Base-by-base conservation (phyloP, 805 yeast species). In the Priceomyces medius region DNA sequence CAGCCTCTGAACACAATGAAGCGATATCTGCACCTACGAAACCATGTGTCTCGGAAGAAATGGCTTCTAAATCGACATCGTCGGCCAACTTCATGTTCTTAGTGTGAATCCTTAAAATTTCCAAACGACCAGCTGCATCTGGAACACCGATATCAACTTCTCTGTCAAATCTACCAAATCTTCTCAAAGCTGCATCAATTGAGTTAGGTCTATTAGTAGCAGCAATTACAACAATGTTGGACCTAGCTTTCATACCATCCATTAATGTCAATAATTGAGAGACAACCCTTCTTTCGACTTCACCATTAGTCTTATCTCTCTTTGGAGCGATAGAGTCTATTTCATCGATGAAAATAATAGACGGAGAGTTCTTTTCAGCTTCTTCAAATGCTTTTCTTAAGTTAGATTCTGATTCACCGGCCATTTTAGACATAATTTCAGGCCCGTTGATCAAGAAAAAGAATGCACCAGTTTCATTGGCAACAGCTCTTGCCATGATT, bases 191-290 rank as follows among this genome's bases (percentile, higher is more conserved):
- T 35, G 93, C 90, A 58, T 85, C 93, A 58, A 85, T 85, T 14
- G 89, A 81, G 70, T 85, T 85, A 50, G 93, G 93, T 66, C 93
- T 76, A 70, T 85, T 85, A 40, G 93, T 93, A 27, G 99, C 99
- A 42, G 99, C 99, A 71, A 93, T 93, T 43, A 93, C 99, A 48
- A 93, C 99, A 55, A 88, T 85, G 62, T 93, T 93, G 31, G 98
- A 85, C 70, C 99, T 84, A n/a, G 98, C 96, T 72, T 91, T 91
- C 99, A 93, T 93, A 76, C 99, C 99, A 64, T 93, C 99, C 99
- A 93, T 93, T 55, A 93, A 77, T 14, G 99, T 93, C 64, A 93
- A 80, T 61, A 93, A 79, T 73, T 93, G 99, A 21, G 98, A 91
- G 47, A 93, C 99, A 43, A 93, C 99, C 75, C 99, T 85, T 74